These are phyloP conservation scores for Cercis canadensis DNA, from an alignment of 306 rosid species.

Conservation along the genomic window DNA sequence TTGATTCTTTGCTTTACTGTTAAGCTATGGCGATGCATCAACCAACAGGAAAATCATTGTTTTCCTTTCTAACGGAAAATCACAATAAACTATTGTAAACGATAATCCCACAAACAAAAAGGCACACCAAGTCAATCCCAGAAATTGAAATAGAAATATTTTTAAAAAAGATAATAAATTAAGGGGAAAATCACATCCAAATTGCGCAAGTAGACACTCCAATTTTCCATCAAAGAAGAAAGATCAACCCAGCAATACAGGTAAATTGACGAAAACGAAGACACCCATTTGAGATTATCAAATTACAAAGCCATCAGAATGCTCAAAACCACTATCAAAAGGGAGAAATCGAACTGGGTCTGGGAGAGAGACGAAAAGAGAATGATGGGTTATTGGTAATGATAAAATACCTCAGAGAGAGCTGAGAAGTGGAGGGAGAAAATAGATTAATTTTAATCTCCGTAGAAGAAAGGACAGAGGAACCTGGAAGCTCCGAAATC, in stretches of 20 bases:
- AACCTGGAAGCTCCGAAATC: conserved; percentile 53
- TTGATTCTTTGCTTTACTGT: conserved; percentile 36
- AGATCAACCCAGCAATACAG: conserved; percentile 30
- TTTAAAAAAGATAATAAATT: not conserved
- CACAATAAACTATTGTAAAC: conserved; percentile 27
- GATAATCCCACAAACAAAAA: conserved; percentile 11
- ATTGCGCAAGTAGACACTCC: conserved; percentile 7
- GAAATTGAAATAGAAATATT: not conserved
- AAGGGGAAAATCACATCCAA: conserved; percentile 3
- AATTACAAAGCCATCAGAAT: conserved; percentile 21
- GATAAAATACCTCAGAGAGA: conserved; percentile 48
- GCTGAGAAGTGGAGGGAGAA: conserved; percentile 38
- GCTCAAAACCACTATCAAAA: conserved; percentile 34
- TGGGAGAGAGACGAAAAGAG: conserved; percentile 20
- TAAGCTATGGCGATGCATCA: conserved; percentile 37
- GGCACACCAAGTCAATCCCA: conserved; percentile 15
- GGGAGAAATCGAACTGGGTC: conserved; percentile 31
- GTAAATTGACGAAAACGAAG: conserved; percentile 25
- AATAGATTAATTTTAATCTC: conserved; percentile 34
- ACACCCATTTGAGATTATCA: conserved; percentile 41
- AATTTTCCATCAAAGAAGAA: conserved; percentile 23
- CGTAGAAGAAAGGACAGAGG: conserved; percentile 36
- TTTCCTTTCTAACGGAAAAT: conserved; percentile 29
- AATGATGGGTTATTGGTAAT: not conserved
- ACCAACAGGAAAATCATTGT: conserved; percentile 37